Conservation (phyloP, 2,329 filamentous ascomycete species). For the Aureobasidium sp. region DNA sequence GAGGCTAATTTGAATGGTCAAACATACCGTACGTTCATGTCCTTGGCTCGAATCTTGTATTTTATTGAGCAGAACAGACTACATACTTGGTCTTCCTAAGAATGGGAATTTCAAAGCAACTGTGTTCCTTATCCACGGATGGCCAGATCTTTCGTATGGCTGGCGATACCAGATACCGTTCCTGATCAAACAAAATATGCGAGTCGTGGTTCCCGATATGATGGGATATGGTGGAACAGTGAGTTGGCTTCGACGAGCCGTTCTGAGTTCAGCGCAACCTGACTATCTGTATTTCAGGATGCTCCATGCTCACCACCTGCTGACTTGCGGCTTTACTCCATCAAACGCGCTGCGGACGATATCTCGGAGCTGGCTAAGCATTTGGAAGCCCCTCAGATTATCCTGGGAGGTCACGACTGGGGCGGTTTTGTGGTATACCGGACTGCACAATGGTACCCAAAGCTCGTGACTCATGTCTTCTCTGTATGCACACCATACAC, state of each 20-base stretch:
- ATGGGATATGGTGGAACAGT: slow-evolving; percentile 76
- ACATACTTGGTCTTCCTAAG: slow-evolving; percentile 45
- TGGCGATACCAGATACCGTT: slow-evolving; percentile 87
- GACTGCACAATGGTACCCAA: slow-evolving; percentile 63
- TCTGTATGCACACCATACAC: slow-evolving; percentile 71
- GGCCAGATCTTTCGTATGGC: slow-evolving; percentile 73
- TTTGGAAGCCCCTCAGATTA: slow-evolving; percentile 51
- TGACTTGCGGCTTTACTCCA: slow-evolving; percentile 15
- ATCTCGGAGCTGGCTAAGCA: slow-evolving; percentile 64
- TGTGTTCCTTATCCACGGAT: slow-evolving; percentile 63
- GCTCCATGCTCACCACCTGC: slow-evolving; percentile 16
- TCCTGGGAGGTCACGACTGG: slow-evolving; percentile 92
- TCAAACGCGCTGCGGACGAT: slow-evolving; percentile 65
- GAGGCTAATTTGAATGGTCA: slow-evolving; percentile 59
- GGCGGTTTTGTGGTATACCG: slow-evolving; percentile 74
- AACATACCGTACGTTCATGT: slow-evolving; percentile 52
- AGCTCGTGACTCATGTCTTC: slow-evolving; percentile 68
- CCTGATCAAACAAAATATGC: slow-evolving; percentile 63
- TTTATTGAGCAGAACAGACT: slow-evolving; percentile 32
- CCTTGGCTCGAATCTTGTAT: not conserved
- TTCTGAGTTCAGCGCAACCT: not conserved
- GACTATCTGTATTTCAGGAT: not conserved
- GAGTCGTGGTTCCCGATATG: slow-evolving; percentile 78
- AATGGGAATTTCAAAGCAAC: slow-evolving; percentile 42
- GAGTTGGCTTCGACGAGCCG: not conserved